These are phyloP conservation scores for Astrephomene gubernaculifera DNA, from an alignment of 139 green algal genomes.

Conservation along the genomic window DNA sequence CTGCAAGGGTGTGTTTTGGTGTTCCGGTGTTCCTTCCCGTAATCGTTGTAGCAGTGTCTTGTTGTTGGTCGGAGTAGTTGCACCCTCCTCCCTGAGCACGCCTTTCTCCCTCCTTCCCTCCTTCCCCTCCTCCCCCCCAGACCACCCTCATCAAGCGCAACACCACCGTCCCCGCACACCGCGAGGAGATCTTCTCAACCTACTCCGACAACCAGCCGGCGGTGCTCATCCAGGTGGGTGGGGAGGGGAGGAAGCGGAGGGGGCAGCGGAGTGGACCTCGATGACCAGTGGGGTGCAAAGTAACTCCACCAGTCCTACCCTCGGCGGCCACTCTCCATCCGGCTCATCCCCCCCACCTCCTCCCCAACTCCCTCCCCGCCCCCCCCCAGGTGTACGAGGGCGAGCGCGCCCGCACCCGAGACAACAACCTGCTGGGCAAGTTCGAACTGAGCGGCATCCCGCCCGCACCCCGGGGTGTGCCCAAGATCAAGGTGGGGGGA, in stretches of 20 bases:
- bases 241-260: not conserved
- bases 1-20: no score
- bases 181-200: slow-evolving; percentile 98
- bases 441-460: slow-evolving; percentile 97
- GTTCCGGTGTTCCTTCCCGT: no score
- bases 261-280: no score
- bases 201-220: slow-evolving; percentile 97
- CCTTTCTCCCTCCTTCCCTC: not conserved
- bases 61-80: no score
- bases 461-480: slow-evolving; percentile 93
- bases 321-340: no score
- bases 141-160: slow-evolving; percentile 94
- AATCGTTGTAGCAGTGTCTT: no score
- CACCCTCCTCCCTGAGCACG: not conserved
- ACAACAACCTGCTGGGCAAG: slow-evolving; percentile 96
- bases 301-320: no score
- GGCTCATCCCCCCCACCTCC: no score
- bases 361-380: no score
- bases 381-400: slow-evolving; percentile 82
- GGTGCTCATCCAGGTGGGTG: slow-evolving; percentile 78
- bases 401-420: slow-evolving; percentile 84
- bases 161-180: slow-evolving; percentile 97
- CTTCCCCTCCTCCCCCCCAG: not conserved
- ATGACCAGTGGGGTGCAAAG: no score
- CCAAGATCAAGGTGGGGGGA: slow-evolving; percentile 86